Conservation (phyloP, 163 green algal species). For the Chlorella variabilis region DNA sequence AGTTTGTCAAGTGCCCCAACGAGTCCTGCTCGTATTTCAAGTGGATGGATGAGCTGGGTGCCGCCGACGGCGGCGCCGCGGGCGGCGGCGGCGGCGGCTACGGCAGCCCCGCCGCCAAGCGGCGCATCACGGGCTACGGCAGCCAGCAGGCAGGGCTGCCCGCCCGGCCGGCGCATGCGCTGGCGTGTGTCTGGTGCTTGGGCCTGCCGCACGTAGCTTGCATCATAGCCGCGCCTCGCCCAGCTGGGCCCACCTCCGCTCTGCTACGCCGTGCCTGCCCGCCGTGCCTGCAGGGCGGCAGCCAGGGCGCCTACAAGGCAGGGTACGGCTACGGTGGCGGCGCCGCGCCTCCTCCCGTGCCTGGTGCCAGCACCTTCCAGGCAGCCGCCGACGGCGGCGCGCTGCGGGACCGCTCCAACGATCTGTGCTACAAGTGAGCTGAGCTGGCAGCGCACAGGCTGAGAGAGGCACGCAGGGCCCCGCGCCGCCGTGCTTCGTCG, state of each 20-base stretch:
- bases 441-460: background rate
- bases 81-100: background rate
- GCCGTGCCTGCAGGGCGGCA: background rate
- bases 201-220: no score
- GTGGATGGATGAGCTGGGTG: slow-evolving; percentile 18
- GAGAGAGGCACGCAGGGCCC: no score
- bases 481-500: no score
- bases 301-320: slow-evolving; percentile 3
- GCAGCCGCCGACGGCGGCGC: slow-evolving; percentile 15
- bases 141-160: background rate
- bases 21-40: slow-evolving; percentile 24
- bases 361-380: slow-evolving; percentile 14
- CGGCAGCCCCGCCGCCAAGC: background rate
- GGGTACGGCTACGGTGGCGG: slow-evolving; percentile 14
- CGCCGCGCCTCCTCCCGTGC: background rate
- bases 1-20: slow-evolving; percentile 28
- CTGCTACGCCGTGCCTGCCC: no score
- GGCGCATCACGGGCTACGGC: slow-evolving; percentile 9
- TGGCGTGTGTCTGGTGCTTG: no score
- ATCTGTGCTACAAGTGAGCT: slow-evolving; percentile 34
- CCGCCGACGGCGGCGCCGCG: background rate
- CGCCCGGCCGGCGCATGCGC: no score
- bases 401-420: slow-evolving; percentile 16
- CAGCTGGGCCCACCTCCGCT: no score
- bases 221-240: no score